Conservation (phyloP, 2,329 filamentous ascomycete genomes). For the Aspergillus sclerotialis region DNA sequence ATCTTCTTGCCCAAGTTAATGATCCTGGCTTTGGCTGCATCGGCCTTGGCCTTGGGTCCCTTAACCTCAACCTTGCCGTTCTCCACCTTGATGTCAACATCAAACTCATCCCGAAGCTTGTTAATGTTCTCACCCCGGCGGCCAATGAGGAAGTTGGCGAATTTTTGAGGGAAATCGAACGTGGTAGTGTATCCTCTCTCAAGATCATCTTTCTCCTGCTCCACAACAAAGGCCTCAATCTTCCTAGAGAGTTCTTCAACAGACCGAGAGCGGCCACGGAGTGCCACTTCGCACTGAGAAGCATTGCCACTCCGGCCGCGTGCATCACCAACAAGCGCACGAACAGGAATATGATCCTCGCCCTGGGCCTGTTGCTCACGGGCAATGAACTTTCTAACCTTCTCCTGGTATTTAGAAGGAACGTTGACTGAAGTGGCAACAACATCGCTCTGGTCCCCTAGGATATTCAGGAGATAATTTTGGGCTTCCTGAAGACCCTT, state of each 20-base stretch:
- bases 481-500: constrained; percentile 53
- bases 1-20: constrained; percentile 69
- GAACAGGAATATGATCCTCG: constrained; percentile 49
- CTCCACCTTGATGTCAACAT: constrained; percentile 77
- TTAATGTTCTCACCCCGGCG: constrained; percentile 63
- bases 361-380: constrained; percentile 48
- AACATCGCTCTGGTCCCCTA: constrained; percentile 51
- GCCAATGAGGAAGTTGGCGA: constrained; percentile 74
- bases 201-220: constrained; percentile 87
- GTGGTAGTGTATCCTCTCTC: constrained; percentile 79
- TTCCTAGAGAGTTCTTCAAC: constrained; percentile 68
- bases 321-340: constrained; percentile 44
- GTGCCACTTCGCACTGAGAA: constrained; percentile 48
- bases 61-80: constrained; percentile 94
- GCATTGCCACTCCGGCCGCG: constrained; percentile 11
- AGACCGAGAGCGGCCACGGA: constrained; percentile 68
- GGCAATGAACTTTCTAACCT: constrained; percentile 53
- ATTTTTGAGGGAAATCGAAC: constrained; percentile 94
- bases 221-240: constrained; percentile 70
- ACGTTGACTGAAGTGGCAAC: constrained; percentile 48
- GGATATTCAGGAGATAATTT: constrained; percentile 46
- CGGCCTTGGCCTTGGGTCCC: constrained; percentile 90
- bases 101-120: constrained; percentile 61
- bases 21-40: constrained; percentile 78
- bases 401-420: constrained; percentile 57